Base-by-base conservation (phyloP, 2,329 filamentous ascomycete genomes). In the Rugonectria rugulosa region DNA sequence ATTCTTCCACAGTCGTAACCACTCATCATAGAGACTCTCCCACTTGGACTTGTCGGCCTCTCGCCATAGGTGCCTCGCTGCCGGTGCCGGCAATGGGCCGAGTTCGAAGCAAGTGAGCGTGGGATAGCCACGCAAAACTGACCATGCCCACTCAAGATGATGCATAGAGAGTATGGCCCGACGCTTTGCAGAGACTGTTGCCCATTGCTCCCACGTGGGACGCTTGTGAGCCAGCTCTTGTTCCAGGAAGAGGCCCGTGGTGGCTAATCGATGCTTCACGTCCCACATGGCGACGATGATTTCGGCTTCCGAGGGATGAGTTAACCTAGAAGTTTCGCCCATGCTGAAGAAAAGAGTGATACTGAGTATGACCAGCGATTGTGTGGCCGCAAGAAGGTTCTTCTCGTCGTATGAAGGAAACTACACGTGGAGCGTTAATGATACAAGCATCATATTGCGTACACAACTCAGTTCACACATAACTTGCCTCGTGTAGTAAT, bases 121-220 rank as follows among this genome's bases (percentile, higher is more conserved):
- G 2, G 34, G 34, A 14, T 48, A 38, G 9, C 45, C 45, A 5
- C 29, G 23, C 3, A 38, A 5, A 4, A 48, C 19, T 15, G 45
- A 47, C 45, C 45, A 48, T 12, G 45, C 23, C 45, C 45, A 38
- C n/a, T 48, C 45, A 10, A 38, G 15, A 15, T 48, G 34, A 20
- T 48, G 45, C 2, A 48, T 14, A 11, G n/a, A 11, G 9, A 48
- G 23, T 8, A 48, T 40, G 7, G 45, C 38, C 6, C 45, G 20
- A 8, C 31, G 45, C 45, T 48, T 48, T 9, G 23, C 20, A 10
- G 45, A 38, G 17, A 40, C 24, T 5, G 17, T 11, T 6, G 34
- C 45, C 31, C 45, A 38, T n/a, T 48, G 2, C 24, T 38, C 19
- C 34, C 45, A 48, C 7, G 24, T 7, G 9, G 44, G 45, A 5